Evolutionary conservation across 2,329 filamentous ascomycete genomes (phyloP).

Genomic region (Exserohilum turcica): DNA sequence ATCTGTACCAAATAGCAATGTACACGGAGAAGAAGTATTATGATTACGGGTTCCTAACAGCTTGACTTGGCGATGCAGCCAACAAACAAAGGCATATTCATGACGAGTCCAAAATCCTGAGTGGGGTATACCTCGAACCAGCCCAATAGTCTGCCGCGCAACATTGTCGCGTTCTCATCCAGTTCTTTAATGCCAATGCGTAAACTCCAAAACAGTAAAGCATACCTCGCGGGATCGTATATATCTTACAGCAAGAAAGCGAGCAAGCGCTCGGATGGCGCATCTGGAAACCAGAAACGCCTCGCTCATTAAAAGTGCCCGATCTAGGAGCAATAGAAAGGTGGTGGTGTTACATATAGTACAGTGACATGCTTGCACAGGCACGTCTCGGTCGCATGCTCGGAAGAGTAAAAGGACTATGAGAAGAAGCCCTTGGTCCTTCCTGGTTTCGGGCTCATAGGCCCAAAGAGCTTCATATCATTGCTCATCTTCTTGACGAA

Average conservation of each 20-base stretch:
- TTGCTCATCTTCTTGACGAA: constrained; percentile 33
- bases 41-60: constrained; percentile 1
- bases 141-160: constrained; percentile 4
- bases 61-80: background rate
- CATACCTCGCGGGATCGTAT: background rate
- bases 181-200: background rate
- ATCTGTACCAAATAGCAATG: background rate
- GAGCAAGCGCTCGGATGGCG: background rate
- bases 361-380: constrained; percentile 5
- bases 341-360: constrained; percentile 9
- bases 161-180: constrained; percentile 1
- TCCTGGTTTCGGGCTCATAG: constrained; percentile 18
- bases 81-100: constrained; percentile 1
- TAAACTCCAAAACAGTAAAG: background rate
- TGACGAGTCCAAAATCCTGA: constrained; percentile 4
- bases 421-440: constrained; percentile 16
- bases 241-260: constrained; percentile 5
- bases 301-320: background rate
- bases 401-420: background rate
- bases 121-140: constrained; percentile 15
- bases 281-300: constrained; percentile 1
- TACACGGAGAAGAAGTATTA: constrained; percentile 1
- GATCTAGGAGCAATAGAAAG: background rate
- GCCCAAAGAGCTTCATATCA: constrained; percentile 29
- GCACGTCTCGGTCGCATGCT: background rate